Evolutionary conservation across 768 basidiomycete genomes (phyloP).

Genomic region (Ramaria rubella): DNA sequence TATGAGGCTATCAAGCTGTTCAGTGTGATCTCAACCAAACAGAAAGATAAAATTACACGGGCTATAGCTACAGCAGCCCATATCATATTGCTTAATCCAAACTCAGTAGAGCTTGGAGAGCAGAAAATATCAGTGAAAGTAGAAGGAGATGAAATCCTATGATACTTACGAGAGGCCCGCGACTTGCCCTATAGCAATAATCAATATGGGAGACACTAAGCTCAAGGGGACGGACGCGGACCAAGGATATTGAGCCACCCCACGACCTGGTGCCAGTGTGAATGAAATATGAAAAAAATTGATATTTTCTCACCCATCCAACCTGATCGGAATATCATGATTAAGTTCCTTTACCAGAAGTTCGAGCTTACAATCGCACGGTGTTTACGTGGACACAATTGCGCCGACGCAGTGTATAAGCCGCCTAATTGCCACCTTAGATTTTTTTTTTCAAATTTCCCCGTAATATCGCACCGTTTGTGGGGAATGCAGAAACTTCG

Average conservation of each 20-base stretch:
- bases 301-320: slow-evolving; percentile 41
- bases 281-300: neutral
- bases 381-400: slow-evolving; percentile 55
- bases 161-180: slow-evolving; percentile 75
- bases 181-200: slow-evolving; percentile 49
- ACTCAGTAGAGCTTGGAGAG: slow-evolving; percentile 27
- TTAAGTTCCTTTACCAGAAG: neutral
- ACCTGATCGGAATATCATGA: slow-evolving; percentile 31
- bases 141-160: slow-evolving; percentile 34
- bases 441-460: too few species aligned
- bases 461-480: slow-evolving; percentile 17
- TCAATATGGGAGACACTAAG: neutral
- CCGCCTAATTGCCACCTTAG: too few species aligned
- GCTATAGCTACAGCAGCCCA: slow-evolving; percentile 66
- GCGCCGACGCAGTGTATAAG: slow-evolving; percentile 71
- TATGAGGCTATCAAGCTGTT: slow-evolving; percentile 36
- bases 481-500: slow-evolving; percentile 34
- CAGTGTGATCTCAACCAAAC: slow-evolving; percentile 4
- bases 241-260: slow-evolving; percentile 82
- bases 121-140: neutral
- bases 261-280: slow-evolving; percentile 35
- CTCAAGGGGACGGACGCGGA: slow-evolving; percentile 18
- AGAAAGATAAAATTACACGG: slow-evolving; percentile 30
- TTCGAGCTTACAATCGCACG: slow-evolving; percentile 46
- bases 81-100: slow-evolving; percentile 66